Conservation (phyloP, 2,329 filamentous ascomycete genomes). For the Didymella arachidicola region DNA sequence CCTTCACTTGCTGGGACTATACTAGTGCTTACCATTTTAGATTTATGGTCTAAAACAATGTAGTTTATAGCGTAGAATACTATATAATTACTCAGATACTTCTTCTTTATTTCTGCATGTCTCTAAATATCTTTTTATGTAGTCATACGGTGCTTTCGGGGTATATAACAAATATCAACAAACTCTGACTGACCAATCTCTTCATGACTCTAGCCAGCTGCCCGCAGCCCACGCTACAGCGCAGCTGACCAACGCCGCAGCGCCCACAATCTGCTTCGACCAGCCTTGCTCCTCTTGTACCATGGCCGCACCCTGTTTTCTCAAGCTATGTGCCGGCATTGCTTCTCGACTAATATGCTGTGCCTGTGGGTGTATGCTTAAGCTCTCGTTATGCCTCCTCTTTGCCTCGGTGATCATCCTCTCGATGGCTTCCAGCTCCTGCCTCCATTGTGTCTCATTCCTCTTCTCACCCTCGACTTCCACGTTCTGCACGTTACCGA, state of each 20-base stretch:
- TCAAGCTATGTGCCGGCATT: conserved; percentile 27
- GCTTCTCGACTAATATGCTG: conserved; percentile 37
- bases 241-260: conserved; percentile 50
- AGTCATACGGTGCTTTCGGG: conserved; percentile 2
- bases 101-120: too few species aligned
- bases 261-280: conserved; percentile 52
- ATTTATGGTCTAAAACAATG: too few species aligned
- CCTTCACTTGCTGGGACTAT: too few species aligned
- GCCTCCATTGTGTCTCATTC: conserved; percentile 59
- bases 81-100: too few species aligned
- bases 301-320: conserved; percentile 45
- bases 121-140: too few species aligned
- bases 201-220: conserved; percentile 49
- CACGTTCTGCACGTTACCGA: conserved; percentile 96
- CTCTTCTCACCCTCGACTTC: conserved; percentile 72
- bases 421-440: conserved; percentile 79
- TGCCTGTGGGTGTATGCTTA: conserved; percentile 30
- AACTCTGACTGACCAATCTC: neutral
- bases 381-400: conserved; percentile 50
- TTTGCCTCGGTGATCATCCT: conserved; percentile 64
- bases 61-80: too few species aligned
- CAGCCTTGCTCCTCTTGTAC: conserved; percentile 50
- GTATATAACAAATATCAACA: conserved; percentile 16
- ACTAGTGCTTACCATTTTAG: too few species aligned
- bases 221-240: conserved; percentile 52